Evolutionary conservation across 2,329 filamentous ascomycete species (phyloP), one percentile per base, ranked within the genome.

Genomic region (Xylaria arbuscula): DNA sequence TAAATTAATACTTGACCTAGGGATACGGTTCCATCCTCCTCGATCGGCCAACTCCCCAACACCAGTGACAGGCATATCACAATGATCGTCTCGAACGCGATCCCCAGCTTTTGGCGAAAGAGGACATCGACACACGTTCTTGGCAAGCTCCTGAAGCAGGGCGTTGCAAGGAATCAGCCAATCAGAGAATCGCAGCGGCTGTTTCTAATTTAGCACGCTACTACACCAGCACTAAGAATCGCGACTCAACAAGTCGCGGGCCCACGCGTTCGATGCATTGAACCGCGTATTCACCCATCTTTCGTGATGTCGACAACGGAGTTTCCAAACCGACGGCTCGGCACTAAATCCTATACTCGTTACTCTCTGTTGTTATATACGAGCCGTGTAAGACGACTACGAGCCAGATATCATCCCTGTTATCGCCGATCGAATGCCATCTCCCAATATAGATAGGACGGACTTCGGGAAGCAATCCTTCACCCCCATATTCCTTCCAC

Each of bases 161-260:
- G 17, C 17, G 42, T 61, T 59, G 57, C 62, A 67, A 57, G 40
- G 34, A 55, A 42, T 45, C 51, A 54, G 45, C 66, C 67, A 71
- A 71, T 71, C 62, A 71, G 34, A 28, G 56, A 22, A 56, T n/a
- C 5, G 42, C 24, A 8, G 22, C 40, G 50, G 62, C 17, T 67
- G 56, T 58, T 70, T 67, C 66, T 69, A 64, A 71, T 66, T 64
- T 69, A 61, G 66, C 56, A 69, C 51, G 24, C 48, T 36, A 36
- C 47, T 45, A 45, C 36, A 10, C 36, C 8, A 3, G 36, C 13
- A 40, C 36, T 47, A 42, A 42, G 65, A 42, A 57, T 64, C 62
- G 48, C 62, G 66, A 68, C 15, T 50, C 34, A 19, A 62, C 36
- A 62, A 28, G 61, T 56, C 62, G 66, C 66, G 66, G 61, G 42